Conservation (phyloP, 352 stramenopile genomes). For the Saprolegnia parasitica region DNA sequence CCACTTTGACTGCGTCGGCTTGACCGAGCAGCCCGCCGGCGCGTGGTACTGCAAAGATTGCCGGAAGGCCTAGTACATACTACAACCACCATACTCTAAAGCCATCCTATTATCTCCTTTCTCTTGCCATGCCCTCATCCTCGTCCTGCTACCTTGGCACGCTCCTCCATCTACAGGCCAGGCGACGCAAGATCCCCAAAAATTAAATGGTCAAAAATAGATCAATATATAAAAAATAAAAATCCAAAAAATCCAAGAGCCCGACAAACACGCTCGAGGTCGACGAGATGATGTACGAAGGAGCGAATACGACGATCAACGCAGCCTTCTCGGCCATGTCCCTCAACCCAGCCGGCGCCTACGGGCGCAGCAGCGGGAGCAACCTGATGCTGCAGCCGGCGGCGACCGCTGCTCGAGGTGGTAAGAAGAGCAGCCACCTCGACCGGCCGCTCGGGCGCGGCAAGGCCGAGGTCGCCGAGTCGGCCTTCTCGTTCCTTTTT, state of each 20-base stretch:
- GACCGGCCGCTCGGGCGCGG: constrained; percentile 70
- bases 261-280: no score
- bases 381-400: constrained; percentile 6
- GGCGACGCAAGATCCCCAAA: no score
- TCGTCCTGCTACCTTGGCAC: not conserved
- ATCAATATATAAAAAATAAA: no score
- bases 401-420: not conserved
- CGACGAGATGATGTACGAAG: constrained; percentile 9
- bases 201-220: no score
- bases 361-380: not conserved
- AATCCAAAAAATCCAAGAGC: no score
- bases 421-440: constrained; percentile 36
- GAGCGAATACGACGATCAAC: constrained; percentile 5
- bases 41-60: constrained; percentile 85
- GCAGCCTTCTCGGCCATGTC: constrained; percentile 8
- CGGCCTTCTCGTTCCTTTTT: constrained; percentile 97
- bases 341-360: not conserved
- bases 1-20: constrained; percentile 85
- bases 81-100: not conserved
- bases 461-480: constrained; percentile 87
- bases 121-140: not conserved
- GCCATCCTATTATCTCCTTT: not conserved
- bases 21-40: constrained; percentile 74
- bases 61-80: constrained; percentile 10
- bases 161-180: no score